Base-by-base conservation (phyloP, 192 early-diverging fungal species). In the Irineochytrium annulatum region DNA sequence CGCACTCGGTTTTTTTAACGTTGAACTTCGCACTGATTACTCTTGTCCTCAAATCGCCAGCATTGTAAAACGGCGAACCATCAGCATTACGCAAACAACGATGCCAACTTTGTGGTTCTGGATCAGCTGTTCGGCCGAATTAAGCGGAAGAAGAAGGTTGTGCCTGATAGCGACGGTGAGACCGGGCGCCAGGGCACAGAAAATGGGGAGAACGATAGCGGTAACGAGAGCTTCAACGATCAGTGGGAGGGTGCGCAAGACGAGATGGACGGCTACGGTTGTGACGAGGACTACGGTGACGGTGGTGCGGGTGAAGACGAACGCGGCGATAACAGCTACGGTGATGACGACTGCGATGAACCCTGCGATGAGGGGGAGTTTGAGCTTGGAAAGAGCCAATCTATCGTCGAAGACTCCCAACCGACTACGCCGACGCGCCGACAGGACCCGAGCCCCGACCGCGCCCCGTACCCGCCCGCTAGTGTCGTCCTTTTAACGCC, bases 81-180 rank as follows among this genome's bases (percentile, higher is more conserved):
- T 24, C 8, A 22, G 46, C 11, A 22, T 8, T 49, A 24, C 17
- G 46, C 13, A 49, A 8, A 6, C 13, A 24, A 49, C 13, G 11
- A 49, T 17, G 55, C 44, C 29, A 65, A 65, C 56, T 65, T 65
- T 65, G 63, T 59, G 4, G 57, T 57, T 33, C 57, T 65, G 30
- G 53, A 65, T 11, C 41, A 59, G 32, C 32, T 65, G 22, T 31
- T 61, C n/a, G n/a, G n/a, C n/a, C n/a, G n/a, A n/a, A n/a, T n/a
- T n/a, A n/a, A n/a, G n/a, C n/a, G n/a, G n/a, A n/a, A n/a, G n/a
- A n/a, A n/a, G n/a, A n/a, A n/a, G n/a, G n/a, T n/a, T n/a, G n/a
- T n/a, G n/a, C n/a, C n/a, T n/a, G 39, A 41, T n/a, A 41, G n/a
- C 13, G 39, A 41, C n/a, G 39, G n/a, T 41, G 11, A 41, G 13